Evolutionary conservation across 1,139 yeast species (phyloP), one percentile per base, ranked within the genome.

Genomic region (Suhomyces coccinellae): DNA sequence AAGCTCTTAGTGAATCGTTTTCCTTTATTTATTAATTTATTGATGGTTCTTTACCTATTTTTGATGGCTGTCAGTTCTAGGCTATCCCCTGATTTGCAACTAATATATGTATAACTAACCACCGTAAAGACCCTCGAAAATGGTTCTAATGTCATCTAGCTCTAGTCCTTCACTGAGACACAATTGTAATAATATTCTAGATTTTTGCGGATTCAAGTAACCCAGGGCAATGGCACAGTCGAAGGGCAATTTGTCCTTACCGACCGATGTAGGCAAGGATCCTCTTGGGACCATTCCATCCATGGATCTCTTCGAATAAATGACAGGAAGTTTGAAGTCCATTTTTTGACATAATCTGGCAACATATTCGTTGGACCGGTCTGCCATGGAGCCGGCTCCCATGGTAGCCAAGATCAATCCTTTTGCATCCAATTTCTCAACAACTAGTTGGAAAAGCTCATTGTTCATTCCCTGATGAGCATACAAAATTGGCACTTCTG

Each of bases 381-480:
- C 78, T 24, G 82, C 71, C 65, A 83, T 64, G 2, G 86, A 79
- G 0, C 89, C 89, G 0, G 88, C 87, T 31, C 89, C 89, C 77
- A 83, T 79, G 4, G 87, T 80, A 0, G 88, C 89, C 40, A 83
- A 65, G 1, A 83, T 80, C 17, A 83, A 59, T 3, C 88, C 89
- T 48, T 71, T 64, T 4, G 73, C 69, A 7, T 66, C 67, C 54
- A 79, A 65, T 15, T 71, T 66, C 32, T 72, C 69, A 13, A 75
- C 59, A 0, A 77, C 70, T 16, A 80, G 52, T 34, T 71, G 70
- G 10, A 83, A 65, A 13, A 82, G 51, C 38, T 69, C 66, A 38
- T 77, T 69, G 47, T 79, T 74, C 51, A 83, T 69, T 0, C 85
- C 82, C 57, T 83, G 88, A 52, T 82, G 84, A 30, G 79, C 83